These are phyloP conservation scores for Tricholoma terreum DNA, from an alignment of 768 basidiomycete species.

Conservation along the genomic window DNA sequence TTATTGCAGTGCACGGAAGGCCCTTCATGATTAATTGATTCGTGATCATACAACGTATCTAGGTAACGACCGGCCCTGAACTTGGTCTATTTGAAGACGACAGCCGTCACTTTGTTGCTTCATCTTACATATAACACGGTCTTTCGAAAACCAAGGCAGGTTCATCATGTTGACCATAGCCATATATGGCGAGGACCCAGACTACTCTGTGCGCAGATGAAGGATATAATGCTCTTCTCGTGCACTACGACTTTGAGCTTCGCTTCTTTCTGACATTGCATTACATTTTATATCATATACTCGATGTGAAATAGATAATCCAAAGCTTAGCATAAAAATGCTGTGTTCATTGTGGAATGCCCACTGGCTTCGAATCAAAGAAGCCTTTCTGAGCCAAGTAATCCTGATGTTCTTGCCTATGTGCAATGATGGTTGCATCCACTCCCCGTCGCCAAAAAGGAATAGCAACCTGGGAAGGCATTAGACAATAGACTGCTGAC, in stretches of 20 bases:
- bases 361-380: slow-evolving; percentile 25
- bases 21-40: too few relatives aligned
- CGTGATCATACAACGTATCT: too few relatives aligned
- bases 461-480: slow-evolving; percentile 40
- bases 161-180: slow-evolving; percentile 44
- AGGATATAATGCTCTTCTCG: slow-evolving; percentile 68
- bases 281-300: slow-evolving; percentile 9
- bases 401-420: slow-evolving; percentile 44
- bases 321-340: too few relatives aligned
- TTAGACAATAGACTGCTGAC: background rate
- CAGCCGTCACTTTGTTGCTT: slow-evolving; percentile 9
- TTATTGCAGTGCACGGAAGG: too few relatives aligned
- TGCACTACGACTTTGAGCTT: slow-evolving; percentile 37
- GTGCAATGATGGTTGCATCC: slow-evolving; percentile 44
- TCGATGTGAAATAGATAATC: too few relatives aligned
- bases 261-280: slow-evolving; percentile 53
- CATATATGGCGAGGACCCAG: slow-evolving; percentile 73
- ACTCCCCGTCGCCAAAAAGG: slow-evolving; percentile 53
- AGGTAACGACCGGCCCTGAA: slow-evolving; percentile 40
- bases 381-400: slow-evolving; percentile 46
- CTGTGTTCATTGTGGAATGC: background rate
- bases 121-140: slow-evolving; percentile 53
- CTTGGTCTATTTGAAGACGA: slow-evolving; percentile 1
- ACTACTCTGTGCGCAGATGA: slow-evolving; percentile 42
- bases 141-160: slow-evolving; percentile 68